phyloP scores from a whole-genome alignment of 2,329 filamentous ascomycete genomes.

The Berkeleyomyces rouxiae region DNA sequence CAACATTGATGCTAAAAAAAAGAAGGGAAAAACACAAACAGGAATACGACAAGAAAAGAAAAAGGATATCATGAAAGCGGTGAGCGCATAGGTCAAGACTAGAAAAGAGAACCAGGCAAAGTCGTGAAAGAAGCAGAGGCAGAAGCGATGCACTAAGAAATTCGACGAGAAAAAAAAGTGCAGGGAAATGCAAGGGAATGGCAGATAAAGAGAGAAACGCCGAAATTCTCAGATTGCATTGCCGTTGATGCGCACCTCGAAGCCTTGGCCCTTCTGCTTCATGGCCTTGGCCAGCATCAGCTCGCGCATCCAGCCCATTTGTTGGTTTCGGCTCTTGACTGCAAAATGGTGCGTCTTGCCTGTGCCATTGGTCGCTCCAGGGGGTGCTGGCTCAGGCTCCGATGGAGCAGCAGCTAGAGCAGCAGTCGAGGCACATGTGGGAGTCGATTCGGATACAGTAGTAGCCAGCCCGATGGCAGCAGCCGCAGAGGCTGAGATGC shows the following conservation, averaged over 20 bases:
- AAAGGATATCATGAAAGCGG: conserved; percentile 8
- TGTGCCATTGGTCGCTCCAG: conserved; percentile 39
- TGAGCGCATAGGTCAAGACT: conserved; percentile 6
- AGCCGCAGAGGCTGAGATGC: not conserved
- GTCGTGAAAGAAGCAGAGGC: not conserved
- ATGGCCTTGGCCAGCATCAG: conserved; percentile 79
- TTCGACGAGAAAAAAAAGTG: not conserved
- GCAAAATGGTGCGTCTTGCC: conserved; percentile 90
- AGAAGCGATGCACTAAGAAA: conserved; percentile 4
- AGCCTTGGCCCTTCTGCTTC: conserved; percentile 69
- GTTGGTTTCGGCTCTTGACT: conserved; percentile 68
- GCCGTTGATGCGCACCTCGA: conserved; percentile 67
- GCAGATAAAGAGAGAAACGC: conserved; percentile 6
- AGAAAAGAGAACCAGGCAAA: conserved; percentile 10
- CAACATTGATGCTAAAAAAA: too few species aligned
- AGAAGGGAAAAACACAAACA: too few species aligned
- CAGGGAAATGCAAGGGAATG: conserved; percentile 10
- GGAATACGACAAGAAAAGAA: not conserved
- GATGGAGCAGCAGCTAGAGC: conserved; percentile 13
- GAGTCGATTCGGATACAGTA: conserved; percentile 12
- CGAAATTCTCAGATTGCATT: conserved; percentile 43
- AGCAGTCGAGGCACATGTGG: conserved; percentile 37
- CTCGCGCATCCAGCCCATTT: conserved; percentile 95
- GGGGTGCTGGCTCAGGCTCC: conserved; percentile 18
- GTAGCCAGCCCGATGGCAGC: conserved; percentile 20